Evolutionary conservation across 2,329 filamentous ascomycete genomes (phyloP), one percentile per base, ranked within the genome.

Genomic region (Albophoma yamanashiensis): DNA sequence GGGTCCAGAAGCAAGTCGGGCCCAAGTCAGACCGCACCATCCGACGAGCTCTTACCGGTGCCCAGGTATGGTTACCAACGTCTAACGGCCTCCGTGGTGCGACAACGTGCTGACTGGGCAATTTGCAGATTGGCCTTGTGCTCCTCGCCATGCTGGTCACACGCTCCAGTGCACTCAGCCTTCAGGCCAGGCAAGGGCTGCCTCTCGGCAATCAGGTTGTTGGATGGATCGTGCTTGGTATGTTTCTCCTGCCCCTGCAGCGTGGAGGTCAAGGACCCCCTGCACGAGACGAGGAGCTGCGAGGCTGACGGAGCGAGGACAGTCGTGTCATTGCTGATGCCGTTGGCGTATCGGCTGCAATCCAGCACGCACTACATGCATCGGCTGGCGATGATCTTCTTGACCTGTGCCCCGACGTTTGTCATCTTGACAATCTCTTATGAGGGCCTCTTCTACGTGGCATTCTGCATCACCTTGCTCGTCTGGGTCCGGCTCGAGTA

Each of bases 341-440:
- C 94, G 3, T 82, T 95, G 64, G 79, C 89, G n/a, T 90, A 97
- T 72, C 84, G 87, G 27, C 69, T 95, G 2, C 86, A 89, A 64
- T 88, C 91, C 1, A 94, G 91, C 71, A 88, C 81, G 65, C 87
- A 97, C 75, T 97, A 97, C 73, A 83, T 97, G 65, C 92, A 97
- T 72, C 87, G 92, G 31, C 79, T 99, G 4, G 82, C 92, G 65
- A 84, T 96, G 66, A 86, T 97, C 59, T 99, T 97, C 76, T 80
- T 99, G 56, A 89, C 92, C 6, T 97, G 95, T 71, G 89, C 93
- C 0, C 94, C 94, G 0, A 89, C 89, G 1, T 99, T 97, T 74
- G 89, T 99, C 70, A 93, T 99, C 68, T 84, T 99, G 57, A 96
- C 92, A 9, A 97, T 97, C 67, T 97, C 93, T 0, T 99, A 96